Percentiles rank a stretch among this genome's conserved stretches.
Evolutionary conservation across 768 basidiomycete species (phyloP).

Genomic region (Lentinula edodes): DNA sequence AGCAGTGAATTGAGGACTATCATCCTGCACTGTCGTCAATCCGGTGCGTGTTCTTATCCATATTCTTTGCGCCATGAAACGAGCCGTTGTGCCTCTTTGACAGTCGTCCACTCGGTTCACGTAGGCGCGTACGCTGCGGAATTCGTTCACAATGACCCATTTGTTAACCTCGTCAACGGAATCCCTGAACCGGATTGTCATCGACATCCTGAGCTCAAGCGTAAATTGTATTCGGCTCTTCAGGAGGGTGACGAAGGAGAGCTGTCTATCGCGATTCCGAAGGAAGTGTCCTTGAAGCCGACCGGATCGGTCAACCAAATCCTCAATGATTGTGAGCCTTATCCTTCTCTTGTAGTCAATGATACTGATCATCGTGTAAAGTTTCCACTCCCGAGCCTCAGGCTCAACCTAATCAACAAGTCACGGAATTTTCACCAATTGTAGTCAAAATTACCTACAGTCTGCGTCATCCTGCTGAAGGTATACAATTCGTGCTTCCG

Average conservation of each 20-base stretch:
- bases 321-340: slow-evolving; percentile 51
- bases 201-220: slow-evolving; percentile 88
- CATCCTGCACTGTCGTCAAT: slow-evolving; percentile 85
- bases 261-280: slow-evolving; percentile 81
- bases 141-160: slow-evolving; percentile 74
- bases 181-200: slow-evolving; percentile 62
- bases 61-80: not conserved
- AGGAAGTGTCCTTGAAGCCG: slow-evolving; percentile 61
- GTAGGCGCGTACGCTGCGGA: slow-evolving; percentile 70
- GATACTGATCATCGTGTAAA: slow-evolving; percentile 14
- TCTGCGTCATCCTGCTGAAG: slow-evolving; percentile 76
- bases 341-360: no score
- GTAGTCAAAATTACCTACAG: slow-evolving; percentile 75
- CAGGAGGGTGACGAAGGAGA: slow-evolving; percentile 94
- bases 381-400: slow-evolving; percentile 56
- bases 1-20: slow-evolving; percentile 76
- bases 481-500: slow-evolving; percentile 78
- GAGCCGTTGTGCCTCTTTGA: slow-evolving; percentile 14
- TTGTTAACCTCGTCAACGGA: slow-evolving; percentile 58
- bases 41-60: slow-evolving; percentile 47
- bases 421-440: slow-evolving; percentile 72
- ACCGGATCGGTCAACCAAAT: slow-evolving; percentile 44
- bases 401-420: slow-evolving; percentile 23
- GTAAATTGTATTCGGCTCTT: slow-evolving; percentile 84
- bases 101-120: slow-evolving; percentile 70